Percentiles rank a stretch among this genome's conserved stretches.
Evolutionary conservation across 768 basidiomycete species (phyloP).

Genomic region (Boletus bicolor): DNA sequence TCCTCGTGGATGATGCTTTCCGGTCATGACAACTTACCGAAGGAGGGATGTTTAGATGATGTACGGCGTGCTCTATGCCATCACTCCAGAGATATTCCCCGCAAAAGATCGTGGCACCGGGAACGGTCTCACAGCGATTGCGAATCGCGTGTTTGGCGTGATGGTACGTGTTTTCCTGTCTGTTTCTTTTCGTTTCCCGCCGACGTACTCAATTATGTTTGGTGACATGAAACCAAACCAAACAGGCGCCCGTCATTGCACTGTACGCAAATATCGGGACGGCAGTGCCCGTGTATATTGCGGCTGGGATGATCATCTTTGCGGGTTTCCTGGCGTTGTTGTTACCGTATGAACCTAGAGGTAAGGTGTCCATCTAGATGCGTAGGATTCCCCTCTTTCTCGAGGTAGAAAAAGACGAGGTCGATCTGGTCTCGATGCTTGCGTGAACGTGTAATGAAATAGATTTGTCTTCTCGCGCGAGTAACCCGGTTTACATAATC

Average conservation of each 20-base stretch:
- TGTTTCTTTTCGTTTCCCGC: neutral
- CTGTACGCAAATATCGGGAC: slow-evolving; percentile 63
- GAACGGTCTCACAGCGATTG: slow-evolving; percentile 59
- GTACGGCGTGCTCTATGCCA: slow-evolving; percentile 72
- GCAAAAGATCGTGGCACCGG: slow-evolving; percentile 74
- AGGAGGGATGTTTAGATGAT: slow-evolving; percentile 44
- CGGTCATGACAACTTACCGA: neutral
- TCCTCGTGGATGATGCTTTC: slow-evolving; percentile 2
- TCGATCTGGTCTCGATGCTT: neutral
- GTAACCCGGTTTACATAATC: too few species aligned
- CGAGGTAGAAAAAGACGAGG: neutral
- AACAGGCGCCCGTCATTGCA: slow-evolving; percentile 68
- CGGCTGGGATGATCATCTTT: slow-evolving; percentile 59
- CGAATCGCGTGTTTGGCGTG: slow-evolving; percentile 64
- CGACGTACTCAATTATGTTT: neutral
- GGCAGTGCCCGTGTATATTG: slow-evolving; percentile 68
- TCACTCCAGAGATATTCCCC: slow-evolving; percentile 69
- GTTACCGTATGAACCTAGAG: slow-evolving; percentile 71
- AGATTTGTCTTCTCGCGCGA: neutral
- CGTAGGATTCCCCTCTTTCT: neutral
- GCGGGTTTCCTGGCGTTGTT: slow-evolving; percentile 58
- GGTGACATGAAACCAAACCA: too few species aligned
- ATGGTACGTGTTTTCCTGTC: slow-evolving; percentile 40
- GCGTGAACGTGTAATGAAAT: neutral
- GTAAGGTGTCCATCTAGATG: slow-evolving; percentile 62